Conservation (phyloP, 257 asterid species). For the Solanum piurae region DNA sequence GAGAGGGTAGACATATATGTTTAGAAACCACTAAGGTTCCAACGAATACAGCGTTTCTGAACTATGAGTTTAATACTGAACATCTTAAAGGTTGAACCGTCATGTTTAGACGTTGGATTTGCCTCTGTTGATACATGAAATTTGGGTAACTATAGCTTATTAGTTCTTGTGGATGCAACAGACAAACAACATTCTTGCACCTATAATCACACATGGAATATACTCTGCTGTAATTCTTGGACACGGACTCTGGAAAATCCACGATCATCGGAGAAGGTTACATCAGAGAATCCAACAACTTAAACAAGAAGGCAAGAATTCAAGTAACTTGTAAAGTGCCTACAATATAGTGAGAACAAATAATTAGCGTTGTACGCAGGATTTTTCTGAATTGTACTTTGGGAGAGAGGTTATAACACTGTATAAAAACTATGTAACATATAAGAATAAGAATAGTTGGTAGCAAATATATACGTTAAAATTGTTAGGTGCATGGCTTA, state of each 20-base stretch:
- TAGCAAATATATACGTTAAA: not conserved
- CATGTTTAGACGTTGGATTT: not conserved
- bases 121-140: not conserved
- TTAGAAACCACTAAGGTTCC: not conserved
- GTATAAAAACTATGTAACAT: not conserved
- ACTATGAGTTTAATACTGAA: not conserved
- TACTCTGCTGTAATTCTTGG: constrained; percentile 82
- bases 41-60: not conserved
- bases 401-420: not conserved
- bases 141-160: not conserved
- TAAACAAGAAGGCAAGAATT: constrained; percentile 31
- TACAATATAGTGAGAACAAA: not conserved
- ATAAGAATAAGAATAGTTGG: not conserved
- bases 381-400: not conserved
- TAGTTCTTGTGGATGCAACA: constrained; percentile 7
- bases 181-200: constrained; percentile 84
- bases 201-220: constrained; percentile 82
- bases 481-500: not conserved
- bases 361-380: not conserved
- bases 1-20: not conserved
- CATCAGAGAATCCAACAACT: constrained; percentile 74
- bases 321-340: constrained; percentile 1
- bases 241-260: constrained; percentile 89
- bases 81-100: not conserved
- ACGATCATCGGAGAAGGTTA: constrained; percentile 64